phyloP scores from a whole-genome alignment of 1,284 basidiomycete genomes.

The Tilletia setariae region DNA sequence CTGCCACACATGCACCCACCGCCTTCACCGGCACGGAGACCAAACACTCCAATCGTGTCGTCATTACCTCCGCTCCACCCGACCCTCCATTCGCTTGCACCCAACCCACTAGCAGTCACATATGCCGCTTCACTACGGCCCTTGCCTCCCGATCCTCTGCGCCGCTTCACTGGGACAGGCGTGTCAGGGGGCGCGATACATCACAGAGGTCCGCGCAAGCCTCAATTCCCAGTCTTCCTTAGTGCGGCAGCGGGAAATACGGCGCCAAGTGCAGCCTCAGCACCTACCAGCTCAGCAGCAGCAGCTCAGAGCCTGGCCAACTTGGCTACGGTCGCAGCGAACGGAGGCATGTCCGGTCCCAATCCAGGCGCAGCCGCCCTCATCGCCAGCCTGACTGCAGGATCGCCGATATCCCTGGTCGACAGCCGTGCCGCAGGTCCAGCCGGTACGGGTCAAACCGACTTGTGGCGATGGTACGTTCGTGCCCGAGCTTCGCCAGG shows the following conservation, averaged over 20 bases:
- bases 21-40: slow-evolving; percentile 7
- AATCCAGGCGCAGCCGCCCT: slow-evolving; percentile 4
- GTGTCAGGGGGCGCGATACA: slow-evolving; percentile 48
- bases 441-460: slow-evolving; percentile 39
- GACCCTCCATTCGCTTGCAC: slow-evolving; percentile 42
- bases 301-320: slow-evolving; percentile 27
- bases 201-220: slow-evolving; percentile 39
- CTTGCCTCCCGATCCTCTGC: slow-evolving; percentile 47
- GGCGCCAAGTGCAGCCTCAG: slow-evolving; percentile 27
- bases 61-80: slow-evolving; percentile 35
- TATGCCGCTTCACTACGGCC: slow-evolving; percentile 51
- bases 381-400: slow-evolving; percentile 12
- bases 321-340: slow-evolving; percentile 5
- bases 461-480: slow-evolving; percentile 49
- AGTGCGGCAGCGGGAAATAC: slow-evolving; percentile 17
- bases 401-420: slow-evolving; percentile 7
- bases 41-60: neutral
- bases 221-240: neutral
- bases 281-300: slow-evolving; percentile 37
- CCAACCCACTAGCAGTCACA: slow-evolving; percentile 50
- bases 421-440: slow-evolving; percentile 25
- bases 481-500: slow-evolving; percentile 46
- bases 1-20: slow-evolving; percentile 17
- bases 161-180: slow-evolving; percentile 46
- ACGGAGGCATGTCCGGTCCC: slow-evolving; percentile 14